phyloP scores from a whole-genome alignment of 1,284 basidiomycete species.

The Taiwanofungus camphoratus region DNA sequence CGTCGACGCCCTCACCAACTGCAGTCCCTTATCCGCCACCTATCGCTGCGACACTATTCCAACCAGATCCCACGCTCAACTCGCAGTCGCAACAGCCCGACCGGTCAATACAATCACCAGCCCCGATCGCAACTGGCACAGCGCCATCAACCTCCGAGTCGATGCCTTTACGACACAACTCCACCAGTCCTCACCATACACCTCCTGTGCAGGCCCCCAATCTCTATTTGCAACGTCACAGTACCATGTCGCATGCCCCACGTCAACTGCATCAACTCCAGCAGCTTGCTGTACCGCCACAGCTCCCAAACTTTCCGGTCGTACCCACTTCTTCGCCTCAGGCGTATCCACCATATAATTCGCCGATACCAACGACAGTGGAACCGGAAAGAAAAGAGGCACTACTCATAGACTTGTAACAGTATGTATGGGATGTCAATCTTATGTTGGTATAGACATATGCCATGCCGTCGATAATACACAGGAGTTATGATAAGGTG shows the following conservation, averaged over 20 bases:
- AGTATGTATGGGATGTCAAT: too few relatives aligned
- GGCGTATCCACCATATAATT: constrained; percentile 42
- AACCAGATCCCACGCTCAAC: background rate
- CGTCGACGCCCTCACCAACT: constrained; percentile 13
- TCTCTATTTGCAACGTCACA: constrained; percentile 18
- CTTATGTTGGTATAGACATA: too few relatives aligned
- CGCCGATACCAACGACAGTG: constrained; percentile 40
- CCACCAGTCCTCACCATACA: constrained; percentile 26
- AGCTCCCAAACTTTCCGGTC: constrained; percentile 60
- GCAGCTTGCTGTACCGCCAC: constrained; percentile 27
- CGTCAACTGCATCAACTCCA: constrained; percentile 31
- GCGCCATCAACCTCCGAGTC: background rate
- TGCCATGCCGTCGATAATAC: too few relatives aligned
- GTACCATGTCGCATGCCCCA: constrained; percentile 25
- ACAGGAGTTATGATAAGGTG: too few relatives aligned
- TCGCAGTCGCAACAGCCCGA: constrained; percentile 15
- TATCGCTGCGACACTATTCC: background rate
- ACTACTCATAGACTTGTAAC: constrained; percentile 70
- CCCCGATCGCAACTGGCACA: background rate
- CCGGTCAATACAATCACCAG: constrained; percentile 5
- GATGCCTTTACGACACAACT: constrained; percentile 38
- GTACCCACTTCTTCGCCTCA: constrained; percentile 64
- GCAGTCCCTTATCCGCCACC: constrained; percentile 10
- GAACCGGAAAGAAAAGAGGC: constrained; percentile 78
- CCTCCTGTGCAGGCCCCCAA: constrained; percentile 4